These are phyloP conservation scores for Argentina anserina DNA, from an alignment of 306 rosid genomes.

Conservation along the genomic window DNA sequence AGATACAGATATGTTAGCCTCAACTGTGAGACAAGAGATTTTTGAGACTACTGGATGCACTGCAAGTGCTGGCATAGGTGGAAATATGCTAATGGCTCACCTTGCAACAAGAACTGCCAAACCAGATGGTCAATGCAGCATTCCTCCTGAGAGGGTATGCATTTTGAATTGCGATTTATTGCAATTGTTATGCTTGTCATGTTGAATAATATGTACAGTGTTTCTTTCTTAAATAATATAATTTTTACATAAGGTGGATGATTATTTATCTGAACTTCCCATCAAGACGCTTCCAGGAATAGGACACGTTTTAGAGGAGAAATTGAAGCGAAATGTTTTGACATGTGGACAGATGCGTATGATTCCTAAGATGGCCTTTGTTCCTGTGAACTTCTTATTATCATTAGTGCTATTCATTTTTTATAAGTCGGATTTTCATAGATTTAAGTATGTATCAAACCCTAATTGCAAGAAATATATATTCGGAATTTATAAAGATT, in stretches of 20 bases:
- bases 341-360: slow-evolving; percentile 71
- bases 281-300: slow-evolving; percentile 86
- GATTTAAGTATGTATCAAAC: neutral
- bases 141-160: slow-evolving; percentile 62
- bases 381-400: neutral
- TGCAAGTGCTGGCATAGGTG: slow-evolving; percentile 86
- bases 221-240: slow-evolving; percentile 14
- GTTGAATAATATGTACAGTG: slow-evolving; percentile 21
- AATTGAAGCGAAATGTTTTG: slow-evolving; percentile 57
- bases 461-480: neutral
- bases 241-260: slow-evolving; percentile 57
- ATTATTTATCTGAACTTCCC: slow-evolving; percentile 66
- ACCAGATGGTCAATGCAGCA: slow-evolving; percentile 85
- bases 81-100: slow-evolving; percentile 91
- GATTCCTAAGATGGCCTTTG: slow-evolving; percentile 60
- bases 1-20: slow-evolving; percentile 70
- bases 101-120: slow-evolving; percentile 95
- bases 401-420: slow-evolving; percentile 8
- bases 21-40: slow-evolving; percentile 67
- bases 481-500: neutral
- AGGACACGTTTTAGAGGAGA: slow-evolving; percentile 72
- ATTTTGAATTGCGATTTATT: neutral
- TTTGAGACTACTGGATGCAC: slow-evolving; percentile 74
- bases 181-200: neutral
- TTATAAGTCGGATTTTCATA: slow-evolving; percentile 9